Conservation (phyloP, 1,139 yeast genomes). For the Candida sojae region DNA sequence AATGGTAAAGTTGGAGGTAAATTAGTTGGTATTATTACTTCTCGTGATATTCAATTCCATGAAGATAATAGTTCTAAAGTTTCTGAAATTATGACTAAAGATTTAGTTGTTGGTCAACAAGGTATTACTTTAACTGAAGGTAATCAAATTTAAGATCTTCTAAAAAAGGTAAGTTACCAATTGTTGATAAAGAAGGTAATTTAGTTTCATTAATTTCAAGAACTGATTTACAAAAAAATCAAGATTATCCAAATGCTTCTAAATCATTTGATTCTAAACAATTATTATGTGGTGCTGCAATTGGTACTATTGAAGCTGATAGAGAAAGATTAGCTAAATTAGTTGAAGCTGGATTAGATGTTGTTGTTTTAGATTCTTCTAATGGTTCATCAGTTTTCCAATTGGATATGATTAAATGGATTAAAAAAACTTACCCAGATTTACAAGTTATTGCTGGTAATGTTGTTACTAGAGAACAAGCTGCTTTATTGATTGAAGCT, state of each 20-base stretch:
- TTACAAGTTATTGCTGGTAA: slow-evolving; percentile 94
- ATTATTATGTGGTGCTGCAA: slow-evolving; percentile 97
- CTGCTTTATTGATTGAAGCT: slow-evolving; percentile 90
- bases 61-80: slow-evolving; percentile 67
- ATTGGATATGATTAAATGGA: slow-evolving; percentile 89
- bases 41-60: slow-evolving; percentile 96
- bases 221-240: slow-evolving; percentile 96
- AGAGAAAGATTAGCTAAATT: slow-evolving; percentile 79
- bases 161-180: slow-evolving; percentile 97
- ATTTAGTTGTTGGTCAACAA: slow-evolving; percentile 77
- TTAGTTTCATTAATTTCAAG: slow-evolving; percentile 88
- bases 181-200: slow-evolving; percentile 75
- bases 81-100: slow-evolving; percentile 85
- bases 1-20: slow-evolving; percentile 86
- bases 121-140: slow-evolving; percentile 86
- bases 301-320: slow-evolving; percentile 92
- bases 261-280: slow-evolving; percentile 93
- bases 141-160: slow-evolving; percentile 88
- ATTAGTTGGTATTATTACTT: slow-evolving; percentile 90
- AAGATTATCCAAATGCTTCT: slow-evolving; percentile 91
- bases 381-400: slow-evolving; percentile 98
- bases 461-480: slow-evolving; percentile 98
- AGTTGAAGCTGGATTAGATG: slow-evolving; percentile 97
- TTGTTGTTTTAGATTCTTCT: slow-evolving; percentile 92
- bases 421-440: slow-evolving; percentile 75